Evolutionary conservation across 2,329 filamentous ascomycete species (phyloP), one percentile per base, ranked within the genome.

Genomic region (Orbilia javanica): DNA sequence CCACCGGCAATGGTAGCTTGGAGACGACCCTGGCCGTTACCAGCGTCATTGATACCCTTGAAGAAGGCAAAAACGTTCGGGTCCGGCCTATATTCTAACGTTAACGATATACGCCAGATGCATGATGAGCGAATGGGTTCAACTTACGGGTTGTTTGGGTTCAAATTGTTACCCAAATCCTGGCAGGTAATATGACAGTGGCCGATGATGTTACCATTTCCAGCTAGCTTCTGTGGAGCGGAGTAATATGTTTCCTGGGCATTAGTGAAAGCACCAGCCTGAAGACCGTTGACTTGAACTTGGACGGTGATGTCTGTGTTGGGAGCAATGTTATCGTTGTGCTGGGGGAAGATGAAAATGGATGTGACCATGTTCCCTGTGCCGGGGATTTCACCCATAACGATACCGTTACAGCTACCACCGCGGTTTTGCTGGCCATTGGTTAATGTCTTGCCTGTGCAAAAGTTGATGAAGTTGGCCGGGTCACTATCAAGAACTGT

Each of bases 381-480:
- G 7, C 85, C 83, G 7, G 88, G 88, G 70, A 89, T 87, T 53
- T 87, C 85, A 79, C 88, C 88, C 87, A 89, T 88, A n/a, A 86
- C 86, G 69, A 89, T 87, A 75, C 87, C 86, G 81, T 89, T 89
- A 83, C 88, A 89, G 52, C 88, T 89, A 8, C 87, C 87, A 0
- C 78, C 81, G 44, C 84, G 83, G 79, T 85, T 82, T 80, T 89
- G 88, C 4, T 84, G 83, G 79, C 88, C 88, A 79, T 89, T 89
- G 78, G 88, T 89, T 70, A 87, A 81, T 2, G 85, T 86, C 82
- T 87, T 86, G 77, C 87, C 87, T 4, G 84, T 82, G 81, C 88
- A 90, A 83, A 89, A 87, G 84, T 89, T 89, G 85, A 89, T 89
- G 83, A 89, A 89, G 84, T 89, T 89, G 82, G 85, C 85, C 20